Conservation (phyloP, 2,329 filamentous ascomycete genomes). For the Trichoderma sp. region DNA sequence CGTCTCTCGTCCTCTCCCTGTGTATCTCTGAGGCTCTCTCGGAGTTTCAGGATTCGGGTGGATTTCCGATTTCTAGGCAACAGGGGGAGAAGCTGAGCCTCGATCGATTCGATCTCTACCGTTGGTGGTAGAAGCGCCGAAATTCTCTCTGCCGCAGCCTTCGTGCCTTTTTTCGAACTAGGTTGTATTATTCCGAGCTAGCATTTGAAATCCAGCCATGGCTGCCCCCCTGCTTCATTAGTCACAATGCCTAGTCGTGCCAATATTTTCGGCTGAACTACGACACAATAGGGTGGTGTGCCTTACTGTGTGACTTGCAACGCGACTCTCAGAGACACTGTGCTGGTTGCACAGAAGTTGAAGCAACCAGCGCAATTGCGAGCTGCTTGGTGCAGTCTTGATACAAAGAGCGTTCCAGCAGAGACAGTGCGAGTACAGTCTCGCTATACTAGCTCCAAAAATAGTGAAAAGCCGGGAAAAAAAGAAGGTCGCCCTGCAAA, state of each 20-base stretch:
- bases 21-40: background rate
- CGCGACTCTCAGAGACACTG: constrained; percentile 4
- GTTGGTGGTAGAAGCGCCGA: background rate
- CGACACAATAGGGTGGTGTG: constrained; percentile 1
- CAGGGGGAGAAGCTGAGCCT: constrained; percentile 1
- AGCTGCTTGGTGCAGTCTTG: background rate
- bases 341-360: background rate
- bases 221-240: constrained; percentile 6
- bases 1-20: background rate
- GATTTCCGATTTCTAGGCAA: background rate
- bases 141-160: background rate
- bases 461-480: background rate
- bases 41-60: background rate
- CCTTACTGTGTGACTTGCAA: constrained; percentile 7
- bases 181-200: constrained; percentile 1
- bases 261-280: constrained; percentile 11
- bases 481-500: constrained; percentile 1
- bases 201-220: constrained; percentile 9
- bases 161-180: background rate
- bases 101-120: constrained; percentile 3
- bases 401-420: background rate
- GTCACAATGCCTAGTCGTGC: constrained; percentile 1
- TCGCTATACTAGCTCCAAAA: background rate
- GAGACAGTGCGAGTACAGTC: constrained; percentile 7
- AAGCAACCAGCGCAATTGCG: background rate